Evolutionary conservation across 1,284 basidiomycete genomes (phyloP), one percentile per base, ranked within the genome.

Genomic region (Apiotrichum sp.): DNA sequence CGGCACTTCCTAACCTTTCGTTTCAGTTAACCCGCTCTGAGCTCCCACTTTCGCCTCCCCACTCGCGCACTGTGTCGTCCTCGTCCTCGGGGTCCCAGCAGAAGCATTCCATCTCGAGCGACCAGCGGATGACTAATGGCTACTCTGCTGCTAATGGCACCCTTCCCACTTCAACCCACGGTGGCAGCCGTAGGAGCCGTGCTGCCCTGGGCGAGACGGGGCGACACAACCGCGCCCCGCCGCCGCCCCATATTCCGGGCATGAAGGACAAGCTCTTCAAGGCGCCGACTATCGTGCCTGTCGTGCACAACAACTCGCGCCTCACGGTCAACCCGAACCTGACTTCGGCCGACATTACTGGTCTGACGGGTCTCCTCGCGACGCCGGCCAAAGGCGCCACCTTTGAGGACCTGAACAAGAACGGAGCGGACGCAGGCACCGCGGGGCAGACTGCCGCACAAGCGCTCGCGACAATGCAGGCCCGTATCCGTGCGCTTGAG

Each of bases 401-500:
- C 39, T 69, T 65, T 57, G 70, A 59, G 7, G 49, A 45, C 4
- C 44, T 77, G 6, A 66, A 61, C 32, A 72, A 71, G 56, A 71
- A 77, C 59, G 68, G 64, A 3, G 66, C 67, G 10, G 53, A 56
- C 33, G 63, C 61, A 11, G 62, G 68, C 8, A 33, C 49, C 9
- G 43, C 39, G 2, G 61, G 43, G 58, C 63, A 65, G 1, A 50
- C 51, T 16, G 65, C 73, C 7, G 65, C 70, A 10, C 61, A 68
- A 29, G 58, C 68, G 6, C 56, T 76, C 3, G 63, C 71, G 1
- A 68, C 66, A 2, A 62, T 75, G 9, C 67, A 73, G 41, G 69
- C 72, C 1, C 61, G 71, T 39, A 52, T 76, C 40, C 57, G 72
- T 13, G 70, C 72, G 2, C 80, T 93, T 1, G 88, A 92, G 66